Conservation (phyloP, 1,284 basidiomycete species). For the Boletellus deceptivus region DNA sequence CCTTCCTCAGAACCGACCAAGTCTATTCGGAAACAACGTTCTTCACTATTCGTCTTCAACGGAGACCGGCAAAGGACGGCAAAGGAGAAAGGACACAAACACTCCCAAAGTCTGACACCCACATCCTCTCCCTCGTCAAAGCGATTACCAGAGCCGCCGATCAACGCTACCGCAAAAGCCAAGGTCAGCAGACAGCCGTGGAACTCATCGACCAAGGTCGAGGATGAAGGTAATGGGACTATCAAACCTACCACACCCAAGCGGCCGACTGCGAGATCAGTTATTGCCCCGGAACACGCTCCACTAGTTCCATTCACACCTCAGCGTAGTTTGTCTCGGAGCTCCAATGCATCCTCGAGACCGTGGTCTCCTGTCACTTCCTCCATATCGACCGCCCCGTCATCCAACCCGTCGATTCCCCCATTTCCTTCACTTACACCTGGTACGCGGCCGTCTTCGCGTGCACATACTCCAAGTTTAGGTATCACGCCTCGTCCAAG, state of each 20-base stretch:
- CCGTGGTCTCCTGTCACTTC: conserved; percentile 78
- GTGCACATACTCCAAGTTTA: conserved; percentile 37
- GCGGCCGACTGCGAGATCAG: conserved; percentile 45
- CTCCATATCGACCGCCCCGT: conserved; percentile 66
- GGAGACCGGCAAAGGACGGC: conserved; percentile 38
- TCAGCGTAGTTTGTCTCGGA: conserved; percentile 61
- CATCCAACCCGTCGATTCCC: conserved; percentile 48
- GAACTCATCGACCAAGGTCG: conserved; percentile 77
- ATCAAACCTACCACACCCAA: conserved; percentile 51
- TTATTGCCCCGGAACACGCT: conserved; percentile 40
- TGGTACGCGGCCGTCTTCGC: conserved; percentile 38
- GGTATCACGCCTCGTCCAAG: conserved; percentile 56
- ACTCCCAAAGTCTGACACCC: conserved; percentile 67
- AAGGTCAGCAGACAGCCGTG: conserved; percentile 50
- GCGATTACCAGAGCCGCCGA: conserved; percentile 34
- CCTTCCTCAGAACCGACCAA: conserved; percentile 54
- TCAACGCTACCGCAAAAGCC: conserved; percentile 46
- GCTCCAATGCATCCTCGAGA: conserved; percentile 72
- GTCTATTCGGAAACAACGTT: conserved; percentile 51
- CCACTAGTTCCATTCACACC: conserved; percentile 49
- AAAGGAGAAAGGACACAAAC: conserved; percentile 58
- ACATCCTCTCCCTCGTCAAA: conserved; percentile 54
- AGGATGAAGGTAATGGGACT: conserved; percentile 46
- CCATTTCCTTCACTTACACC: conserved; percentile 45
- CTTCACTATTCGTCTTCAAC: conserved; percentile 56